These are phyloP conservation scores for Ustilago loliicola DNA, from an alignment of 1,284 basidiomycete species.

Conservation along the genomic window DNA sequence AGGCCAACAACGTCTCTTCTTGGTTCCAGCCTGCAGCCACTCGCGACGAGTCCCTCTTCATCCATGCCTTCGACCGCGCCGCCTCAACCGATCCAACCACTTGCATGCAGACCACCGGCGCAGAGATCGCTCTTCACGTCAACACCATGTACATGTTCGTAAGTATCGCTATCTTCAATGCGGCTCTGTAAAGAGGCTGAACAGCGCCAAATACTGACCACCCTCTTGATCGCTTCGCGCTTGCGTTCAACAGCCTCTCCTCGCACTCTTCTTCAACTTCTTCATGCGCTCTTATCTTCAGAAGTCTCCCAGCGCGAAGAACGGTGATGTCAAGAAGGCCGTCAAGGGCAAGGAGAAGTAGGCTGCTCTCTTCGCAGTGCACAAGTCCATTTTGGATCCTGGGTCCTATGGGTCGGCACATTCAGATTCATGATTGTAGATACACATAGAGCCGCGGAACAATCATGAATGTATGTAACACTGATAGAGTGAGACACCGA, in stretches of 20 bases:
- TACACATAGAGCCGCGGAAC: neutral
- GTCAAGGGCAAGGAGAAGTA: slow-evolving; percentile 2
- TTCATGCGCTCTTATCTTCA: slow-evolving; percentile 58
- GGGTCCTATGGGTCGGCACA: too few relatives aligned
- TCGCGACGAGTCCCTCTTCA: slow-evolving; percentile 21
- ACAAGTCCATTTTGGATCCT: neutral
- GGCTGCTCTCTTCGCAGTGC: neutral
- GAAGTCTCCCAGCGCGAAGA: slow-evolving; percentile 15
- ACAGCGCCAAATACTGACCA: neutral
- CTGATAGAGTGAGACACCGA: too few relatives aligned
- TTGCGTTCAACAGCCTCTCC: slow-evolving; percentile 45
- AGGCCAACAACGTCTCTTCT: slow-evolving; percentile 21
- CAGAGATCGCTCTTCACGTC: slow-evolving; percentile 59
- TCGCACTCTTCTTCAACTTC: slow-evolving; percentile 63
- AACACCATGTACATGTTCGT: slow-evolving; percentile 64
- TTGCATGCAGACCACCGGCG: slow-evolving; percentile 57
- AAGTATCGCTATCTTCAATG: slow-evolving; percentile 16
- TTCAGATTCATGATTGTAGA: neutral
- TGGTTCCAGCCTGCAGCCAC: slow-evolving; percentile 11
- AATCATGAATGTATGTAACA: too few relatives aligned
- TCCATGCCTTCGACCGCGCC: slow-evolving; percentile 37
- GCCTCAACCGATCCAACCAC: slow-evolving; percentile 26
- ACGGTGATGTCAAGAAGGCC: neutral
- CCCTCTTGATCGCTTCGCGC: too few relatives aligned
- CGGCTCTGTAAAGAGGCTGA: neutral